A percentile compares a stretch with the other conserved stretches of the same genome.
Evolutionary conservation across 1,284 basidiomycete genomes (phyloP).

Genomic region (Uromyces viciae-fabae): DNA sequence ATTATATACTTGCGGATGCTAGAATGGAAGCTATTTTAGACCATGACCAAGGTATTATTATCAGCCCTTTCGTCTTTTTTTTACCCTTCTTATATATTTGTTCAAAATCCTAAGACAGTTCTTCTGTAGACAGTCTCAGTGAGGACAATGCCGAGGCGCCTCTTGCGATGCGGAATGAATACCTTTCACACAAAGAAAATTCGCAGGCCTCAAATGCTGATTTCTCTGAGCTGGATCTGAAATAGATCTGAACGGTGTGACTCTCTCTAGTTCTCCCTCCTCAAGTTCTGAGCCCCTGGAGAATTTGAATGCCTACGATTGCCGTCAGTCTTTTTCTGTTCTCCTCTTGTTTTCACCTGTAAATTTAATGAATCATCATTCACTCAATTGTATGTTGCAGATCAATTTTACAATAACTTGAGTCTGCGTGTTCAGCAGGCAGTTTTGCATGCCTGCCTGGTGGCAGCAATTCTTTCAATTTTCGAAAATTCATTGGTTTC

Average conservation of each 20-base stretch:
- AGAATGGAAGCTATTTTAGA: neutral
- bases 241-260: neutral
- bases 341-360: neutral
- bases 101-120: neutral
- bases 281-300: neutral
- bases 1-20: neutral
- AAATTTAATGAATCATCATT: neutral
- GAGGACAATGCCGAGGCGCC: neutral
- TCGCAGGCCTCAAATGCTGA: neutral
- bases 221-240: neutral
- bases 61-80: no score
- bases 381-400: neutral
- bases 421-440: neutral
- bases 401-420: neutral
- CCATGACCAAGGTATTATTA: neutral
- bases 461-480: neutral
- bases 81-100: neutral
- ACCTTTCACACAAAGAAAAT: neutral
- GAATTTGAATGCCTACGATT: neutral
- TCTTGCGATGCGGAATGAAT: neutral
- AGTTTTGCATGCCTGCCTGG: neutral
- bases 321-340: neutral
- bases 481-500: slow-evolving; percentile 17
- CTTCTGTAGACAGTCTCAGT: no score
- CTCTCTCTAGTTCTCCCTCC: neutral